Evolutionary conservation across 805 yeast species (phyloP), one percentile per base, ranked within the genome.

Genomic region (Maudiozyma pseudohumilis): DNA sequence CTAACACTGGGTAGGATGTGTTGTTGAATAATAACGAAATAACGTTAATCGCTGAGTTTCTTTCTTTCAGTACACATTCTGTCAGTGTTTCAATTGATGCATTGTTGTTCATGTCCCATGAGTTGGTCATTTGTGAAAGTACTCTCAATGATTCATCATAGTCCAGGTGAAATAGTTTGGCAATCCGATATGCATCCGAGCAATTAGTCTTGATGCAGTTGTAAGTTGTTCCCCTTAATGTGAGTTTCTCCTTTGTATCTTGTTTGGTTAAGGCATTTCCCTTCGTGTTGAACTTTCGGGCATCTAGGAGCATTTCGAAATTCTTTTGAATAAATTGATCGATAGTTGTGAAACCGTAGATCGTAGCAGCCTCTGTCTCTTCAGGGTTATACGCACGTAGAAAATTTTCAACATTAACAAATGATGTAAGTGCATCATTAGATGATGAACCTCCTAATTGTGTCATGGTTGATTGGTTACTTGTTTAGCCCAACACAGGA

Each of bases 111-210:
- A 15, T 40, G 36, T 74, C 63, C 38, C 60, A 56, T 0, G 69
- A 54, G 34, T 67, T 72, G 11, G 57, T 42, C 3, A 72, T 60
- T 30, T 36, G 41, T 6, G 41, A 37, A 4, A 47, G 20, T 4
- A 75, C 57, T 47, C 80, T 64, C n/a, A 72, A 55, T 1, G 66
- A 61, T 46, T 78, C 82, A 6, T 56, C 42, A 13, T 51, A 49
- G 45, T 69, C 69, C 5, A 75, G 39, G 0, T 59, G 46, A 22
- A 77, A 53, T 2, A 59, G 16, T 1, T 59, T 45, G 2, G 74
- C 51, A 23, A 77, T 48, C 13, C 59, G 61, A 5, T 49, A 42
- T 5, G 79, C 73, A 37, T 61, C 63, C 12, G 61, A 51, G 29
- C 63, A 58, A 32, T 62, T 59, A 10, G 56, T 49, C 15, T 60